Percentiles rank a stretch among this genome's conserved stretches.
phyloP scores from a whole-genome alignment of 805 yeast species.

The Wickerhamiella kazuoi region DNA sequence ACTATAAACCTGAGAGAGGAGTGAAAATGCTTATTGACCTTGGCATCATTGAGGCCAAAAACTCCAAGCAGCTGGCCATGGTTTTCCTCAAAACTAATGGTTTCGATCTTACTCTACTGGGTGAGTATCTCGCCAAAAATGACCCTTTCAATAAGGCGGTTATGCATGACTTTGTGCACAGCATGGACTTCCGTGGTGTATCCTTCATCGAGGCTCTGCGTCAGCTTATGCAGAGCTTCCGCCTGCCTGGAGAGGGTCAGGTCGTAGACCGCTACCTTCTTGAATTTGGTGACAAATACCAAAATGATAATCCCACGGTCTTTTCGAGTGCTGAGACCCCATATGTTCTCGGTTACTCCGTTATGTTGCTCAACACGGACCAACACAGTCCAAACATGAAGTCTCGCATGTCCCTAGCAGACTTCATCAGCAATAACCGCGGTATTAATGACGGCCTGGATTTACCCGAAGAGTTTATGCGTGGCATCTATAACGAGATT shows the following conservation, averaged over 20 bases:
- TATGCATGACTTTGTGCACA: slow-evolving; percentile 88
- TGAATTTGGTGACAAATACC: slow-evolving; percentile 86
- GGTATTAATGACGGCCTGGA: slow-evolving; percentile 88
- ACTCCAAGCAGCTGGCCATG: slow-evolving; percentile 53
- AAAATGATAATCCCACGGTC: slow-evolving; percentile 63
- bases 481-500: slow-evolving; percentile 60
- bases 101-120: slow-evolving; percentile 65
- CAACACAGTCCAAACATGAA: slow-evolving; percentile 78
- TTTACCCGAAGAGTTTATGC: slow-evolving; percentile 55
- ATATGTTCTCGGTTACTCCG: slow-evolving; percentile 79
- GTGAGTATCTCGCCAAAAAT: slow-evolving; percentile 87
- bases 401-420: slow-evolving; percentile 70
- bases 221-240: slow-evolving; percentile 63
- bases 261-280: slow-evolving; percentile 93
- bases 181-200: slow-evolving; percentile 53
- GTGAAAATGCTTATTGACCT: slow-evolving; percentile 40
- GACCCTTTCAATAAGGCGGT: slow-evolving; percentile 56
- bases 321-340: slow-evolving; percentile 91
- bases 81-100: slow-evolving; percentile 56
- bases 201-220: slow-evolving; percentile 78
- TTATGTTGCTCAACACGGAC: slow-evolving; percentile 86
- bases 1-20: slow-evolving; percentile 72
- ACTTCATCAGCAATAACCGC: slow-evolving; percentile 67
- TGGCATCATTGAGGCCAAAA: slow-evolving; percentile 42
- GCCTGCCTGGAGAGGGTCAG: slow-evolving; percentile 97